These are phyloP conservation scores for Dactylellina cionopaga DNA, from an alignment of 2,329 filamentous ascomycete species.

Conservation along the genomic window DNA sequence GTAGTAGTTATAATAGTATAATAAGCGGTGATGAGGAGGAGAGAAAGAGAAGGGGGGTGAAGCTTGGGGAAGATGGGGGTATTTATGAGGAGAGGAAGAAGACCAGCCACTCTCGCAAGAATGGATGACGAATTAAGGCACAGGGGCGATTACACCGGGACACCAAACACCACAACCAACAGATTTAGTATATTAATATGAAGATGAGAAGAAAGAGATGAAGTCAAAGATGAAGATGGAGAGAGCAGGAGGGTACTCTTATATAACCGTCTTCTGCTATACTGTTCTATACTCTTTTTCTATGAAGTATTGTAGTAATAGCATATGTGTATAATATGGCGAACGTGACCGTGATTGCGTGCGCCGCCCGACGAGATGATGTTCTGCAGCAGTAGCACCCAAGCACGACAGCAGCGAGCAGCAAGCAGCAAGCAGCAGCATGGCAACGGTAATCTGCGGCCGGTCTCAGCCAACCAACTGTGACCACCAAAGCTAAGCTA, in stretches of 20 bases:
- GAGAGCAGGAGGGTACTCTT: background rate
- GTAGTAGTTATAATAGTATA: too few species aligned
- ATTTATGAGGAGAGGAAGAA: slow-evolving; percentile 22
- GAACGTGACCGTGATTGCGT: slow-evolving; percentile 28
- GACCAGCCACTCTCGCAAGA: slow-evolving; percentile 17
- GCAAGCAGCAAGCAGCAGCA: too few species aligned
- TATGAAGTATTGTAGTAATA: background rate
- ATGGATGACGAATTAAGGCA: slow-evolving; percentile 31
- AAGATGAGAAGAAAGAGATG: slow-evolving; percentile 12
- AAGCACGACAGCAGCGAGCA: too few species aligned
- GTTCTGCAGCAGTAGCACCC: too few species aligned
- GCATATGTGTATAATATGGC: too few species aligned
- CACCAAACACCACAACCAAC: slow-evolving; percentile 2
- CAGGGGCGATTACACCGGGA: background rate
- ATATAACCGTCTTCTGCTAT: too few species aligned
- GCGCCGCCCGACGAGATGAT: too few species aligned
- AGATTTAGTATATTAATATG: background rate
- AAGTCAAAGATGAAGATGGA: slow-evolving; percentile 13
- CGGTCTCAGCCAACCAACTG: too few species aligned
- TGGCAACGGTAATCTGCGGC: too few species aligned
- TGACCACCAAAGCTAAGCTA: too few species aligned
- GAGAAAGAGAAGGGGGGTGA: slow-evolving; percentile 50
- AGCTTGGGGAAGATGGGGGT: slow-evolving; percentile 58
- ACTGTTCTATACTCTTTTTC: background rate
- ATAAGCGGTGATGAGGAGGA: slow-evolving; percentile 58